Evolutionary conservation across 106 monocot genomes (phyloP).

Genomic region (Narthecium ossifragum): DNA sequence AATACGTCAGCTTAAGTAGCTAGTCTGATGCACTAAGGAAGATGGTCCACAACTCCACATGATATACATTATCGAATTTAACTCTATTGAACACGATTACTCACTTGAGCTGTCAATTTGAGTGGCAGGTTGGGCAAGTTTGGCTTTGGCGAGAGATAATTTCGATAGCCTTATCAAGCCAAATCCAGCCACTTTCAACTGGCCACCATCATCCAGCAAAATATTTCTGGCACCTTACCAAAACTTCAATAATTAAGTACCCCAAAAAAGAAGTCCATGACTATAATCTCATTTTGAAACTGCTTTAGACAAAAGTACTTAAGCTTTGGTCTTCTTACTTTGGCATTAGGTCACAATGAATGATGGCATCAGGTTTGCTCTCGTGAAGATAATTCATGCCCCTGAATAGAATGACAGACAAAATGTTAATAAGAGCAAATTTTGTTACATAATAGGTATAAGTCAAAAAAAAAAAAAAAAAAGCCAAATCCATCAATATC

Average conservation of each 20-base stretch:
- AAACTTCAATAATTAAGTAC: conserved; percentile 58
- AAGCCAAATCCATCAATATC: no score
- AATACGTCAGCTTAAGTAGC: no score
- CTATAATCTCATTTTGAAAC: conserved; percentile 5
- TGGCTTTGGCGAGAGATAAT: conserved; percentile 59
- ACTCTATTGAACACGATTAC: conserved; percentile 8
- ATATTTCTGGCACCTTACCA: conserved; percentile 96
- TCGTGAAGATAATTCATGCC: conserved; percentile 85
- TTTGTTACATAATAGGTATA: not conserved
- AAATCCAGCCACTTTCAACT: conserved; percentile 81
- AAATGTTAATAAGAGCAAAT: not conserved
- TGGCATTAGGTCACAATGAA: conserved; percentile 64
- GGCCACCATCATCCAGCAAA: conserved; percentile 79
- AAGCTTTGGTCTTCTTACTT: conserved; percentile 56
- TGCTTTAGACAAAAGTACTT: conserved; percentile 5
- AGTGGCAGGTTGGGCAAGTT: conserved; percentile 37
- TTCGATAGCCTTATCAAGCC: conserved; percentile 76
- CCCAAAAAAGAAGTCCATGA: conserved; percentile 21
- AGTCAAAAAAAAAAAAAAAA: no score
- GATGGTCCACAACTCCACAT: no score
- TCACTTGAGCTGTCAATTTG: conserved; percentile 43
- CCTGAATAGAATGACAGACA: conserved; percentile 28
- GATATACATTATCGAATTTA: not conserved
- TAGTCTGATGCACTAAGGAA: no score
- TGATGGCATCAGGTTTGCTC: conserved; percentile 75